These are phyloP conservation scores for Nemania sp. DNA, from an alignment of 2,329 filamentous ascomycete species.

Conservation along the genomic window DNA sequence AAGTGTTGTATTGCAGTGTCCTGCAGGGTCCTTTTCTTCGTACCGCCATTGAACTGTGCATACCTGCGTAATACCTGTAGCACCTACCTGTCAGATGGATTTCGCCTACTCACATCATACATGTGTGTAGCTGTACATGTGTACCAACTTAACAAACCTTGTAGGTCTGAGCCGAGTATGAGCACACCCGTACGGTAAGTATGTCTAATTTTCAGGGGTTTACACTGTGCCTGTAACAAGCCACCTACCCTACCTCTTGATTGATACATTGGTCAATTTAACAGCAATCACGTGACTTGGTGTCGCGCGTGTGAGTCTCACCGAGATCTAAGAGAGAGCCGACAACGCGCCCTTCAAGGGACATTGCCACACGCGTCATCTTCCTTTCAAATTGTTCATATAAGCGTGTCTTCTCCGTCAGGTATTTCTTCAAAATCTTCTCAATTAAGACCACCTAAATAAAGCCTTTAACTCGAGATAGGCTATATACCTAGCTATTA, in stretches of 20 bases:
- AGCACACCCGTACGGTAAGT: too few relatives aligned
- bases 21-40: too few relatives aligned
- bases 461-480: neutral
- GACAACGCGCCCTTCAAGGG: conserved; percentile 32
- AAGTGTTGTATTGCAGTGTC: too few relatives aligned
- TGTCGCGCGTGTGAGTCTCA: conserved; percentile 38
- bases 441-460: neutral
- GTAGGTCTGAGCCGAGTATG: too few relatives aligned
- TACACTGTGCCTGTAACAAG: neutral
- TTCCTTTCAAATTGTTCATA: neutral
- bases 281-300: conserved; percentile 43
- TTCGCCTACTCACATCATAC: conserved; percentile 4
- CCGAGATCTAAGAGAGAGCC: conserved; percentile 1
- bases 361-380: conserved; percentile 24
- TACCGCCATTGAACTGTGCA: too few relatives aligned
- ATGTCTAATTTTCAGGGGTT: neutral
- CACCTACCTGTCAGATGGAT: too few relatives aligned
- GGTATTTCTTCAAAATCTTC: neutral
- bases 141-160: neutral
- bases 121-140: too few relatives aligned
- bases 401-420: conserved; percentile 1
- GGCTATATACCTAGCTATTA: too few relatives aligned
- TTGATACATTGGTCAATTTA: conserved; percentile 39
- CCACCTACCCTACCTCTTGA: too few relatives aligned
- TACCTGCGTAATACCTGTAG: too few relatives aligned